phyloP scores from a whole-genome alignment of 495 filamentous ascomycete genomes.

The Penicillium riverlandense region DNA sequence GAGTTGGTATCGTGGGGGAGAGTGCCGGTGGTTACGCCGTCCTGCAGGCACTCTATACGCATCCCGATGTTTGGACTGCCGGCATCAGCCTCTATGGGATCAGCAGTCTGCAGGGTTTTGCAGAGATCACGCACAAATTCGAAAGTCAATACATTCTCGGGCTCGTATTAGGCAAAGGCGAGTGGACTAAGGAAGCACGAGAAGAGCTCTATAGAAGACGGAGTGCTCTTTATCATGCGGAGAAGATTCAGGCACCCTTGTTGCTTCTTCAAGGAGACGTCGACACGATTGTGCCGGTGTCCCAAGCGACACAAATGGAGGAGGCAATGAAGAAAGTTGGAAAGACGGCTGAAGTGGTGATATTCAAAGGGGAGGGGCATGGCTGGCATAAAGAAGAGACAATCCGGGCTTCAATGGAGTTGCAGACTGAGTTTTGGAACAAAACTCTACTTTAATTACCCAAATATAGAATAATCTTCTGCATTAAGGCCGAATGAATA shows the following conservation, averaged over 20 bases:
- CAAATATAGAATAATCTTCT: too few relatives aligned
- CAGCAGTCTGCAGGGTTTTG: conserved; percentile 23
- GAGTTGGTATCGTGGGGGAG: conserved; percentile 31
- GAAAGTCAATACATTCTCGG: conserved; percentile 33
- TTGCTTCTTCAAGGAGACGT: conserved; percentile 32
- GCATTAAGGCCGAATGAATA: too few relatives aligned
- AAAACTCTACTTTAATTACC: too few relatives aligned
- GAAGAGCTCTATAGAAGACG: conserved; percentile 23
- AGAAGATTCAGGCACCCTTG: conserved; percentile 31
- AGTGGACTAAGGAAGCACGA: conserved; percentile 14
- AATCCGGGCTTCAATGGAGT: too few relatives aligned
- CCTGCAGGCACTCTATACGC: conserved; percentile 21
- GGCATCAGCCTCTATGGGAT: conserved; percentile 32
- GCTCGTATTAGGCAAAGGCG: conserved; percentile 16
- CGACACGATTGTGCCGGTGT: conserved; percentile 35
- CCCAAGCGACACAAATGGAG: conserved; percentile 31
- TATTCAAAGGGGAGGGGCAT: conserved; percentile 36
- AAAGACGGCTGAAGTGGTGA: conserved; percentile 25
- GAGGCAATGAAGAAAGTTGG: conserved; percentile 18
- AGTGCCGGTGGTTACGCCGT: conserved; percentile 38
- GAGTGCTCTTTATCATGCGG: conserved; percentile 29
- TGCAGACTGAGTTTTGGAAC: too few relatives aligned
- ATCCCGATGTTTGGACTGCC: conserved; percentile 17
- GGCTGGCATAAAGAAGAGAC: neutral
- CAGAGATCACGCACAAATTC: conserved; percentile 37